phyloP scores from a whole-genome alignment of 257 asterid genomes.

The Rauvolfia tetraphylla region DNA sequence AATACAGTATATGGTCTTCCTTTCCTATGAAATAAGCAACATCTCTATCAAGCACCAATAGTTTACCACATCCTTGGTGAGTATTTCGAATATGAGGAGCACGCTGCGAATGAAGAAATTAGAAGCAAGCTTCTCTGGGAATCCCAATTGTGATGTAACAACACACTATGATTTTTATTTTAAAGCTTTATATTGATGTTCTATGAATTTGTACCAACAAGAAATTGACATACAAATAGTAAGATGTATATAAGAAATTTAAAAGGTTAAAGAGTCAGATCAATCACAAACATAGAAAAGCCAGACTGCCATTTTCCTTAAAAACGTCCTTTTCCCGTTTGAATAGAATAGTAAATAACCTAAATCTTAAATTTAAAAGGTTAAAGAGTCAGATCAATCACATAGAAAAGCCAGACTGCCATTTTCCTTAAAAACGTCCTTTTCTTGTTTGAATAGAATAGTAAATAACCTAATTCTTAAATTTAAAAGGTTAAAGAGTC shows the following conservation, averaged over 20 bases:
- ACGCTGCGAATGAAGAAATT: not conserved
- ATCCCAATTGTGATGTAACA: slow-evolving; percentile 14
- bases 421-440: not conserved
- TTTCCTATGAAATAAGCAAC: slow-evolving; percentile 9
- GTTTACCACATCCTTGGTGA: slow-evolving; percentile 9
- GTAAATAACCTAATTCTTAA: not conserved
- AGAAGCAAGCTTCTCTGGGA: slow-evolving; percentile 6
- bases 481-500: slow-evolving; percentile 1
- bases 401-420: not conserved
- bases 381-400: not conserved
- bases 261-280: not conserved
- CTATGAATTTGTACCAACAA: not conserved
- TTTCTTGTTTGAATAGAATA: not conserved
- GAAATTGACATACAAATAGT: not conserved
- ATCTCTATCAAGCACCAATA: slow-evolving; percentile 16
- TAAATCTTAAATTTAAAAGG: slow-evolving; percentile 11
- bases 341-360: not conserved
- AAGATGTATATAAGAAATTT: slow-evolving; percentile 9
- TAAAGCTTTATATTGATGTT: too few species aligned
- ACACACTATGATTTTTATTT: slow-evolving; percentile 3
- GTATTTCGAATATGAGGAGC: slow-evolving; percentile 2
- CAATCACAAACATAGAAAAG: not conserved
- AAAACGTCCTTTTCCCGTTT: not conserved
- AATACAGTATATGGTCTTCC: not conserved
- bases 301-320: not conserved